A percentile compares a stretch with the other conserved stretches of the same genome.
Conservation (phyloP, 1,284 basidiomycete species). For the Polyporus tsugae region DNA sequence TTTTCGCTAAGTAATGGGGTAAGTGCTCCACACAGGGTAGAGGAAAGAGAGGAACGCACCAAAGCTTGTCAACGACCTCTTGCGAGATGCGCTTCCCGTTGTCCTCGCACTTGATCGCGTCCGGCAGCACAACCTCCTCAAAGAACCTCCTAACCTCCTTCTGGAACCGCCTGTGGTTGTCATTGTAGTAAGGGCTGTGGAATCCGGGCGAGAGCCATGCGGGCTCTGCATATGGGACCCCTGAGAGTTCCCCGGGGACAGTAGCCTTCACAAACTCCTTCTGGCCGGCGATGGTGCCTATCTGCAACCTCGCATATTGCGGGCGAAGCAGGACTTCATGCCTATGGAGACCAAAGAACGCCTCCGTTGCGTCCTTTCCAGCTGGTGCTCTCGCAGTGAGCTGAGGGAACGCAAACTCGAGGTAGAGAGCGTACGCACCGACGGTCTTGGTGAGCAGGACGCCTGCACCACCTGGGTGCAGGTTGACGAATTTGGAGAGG, state of each 20-base stretch:
- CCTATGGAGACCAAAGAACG: conserved; percentile 92
- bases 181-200: conserved; percentile 86
- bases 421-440: conserved; percentile 41
- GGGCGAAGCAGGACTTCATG: conserved; percentile 86
- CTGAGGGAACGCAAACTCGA: background rate
- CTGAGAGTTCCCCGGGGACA: conserved; percentile 71
- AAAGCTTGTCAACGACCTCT: conserved; percentile 76
- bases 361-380: conserved; percentile 86
- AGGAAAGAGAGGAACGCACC: conserved; percentile 50
- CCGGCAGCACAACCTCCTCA: conserved; percentile 67
- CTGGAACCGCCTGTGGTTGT: conserved; percentile 75
- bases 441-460: conserved; percentile 56
- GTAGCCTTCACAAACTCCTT: conserved; percentile 67
- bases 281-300: conserved; percentile 81
- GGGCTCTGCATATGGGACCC: conserved; percentile 91
- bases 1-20: conserved; percentile 53
- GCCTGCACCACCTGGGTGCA: conserved; percentile 74
- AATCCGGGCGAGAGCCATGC: conserved; percentile 88
- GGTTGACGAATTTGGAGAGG: conserved; percentile 63
- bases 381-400: conserved; percentile 44
- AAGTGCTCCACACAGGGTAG: background rate
- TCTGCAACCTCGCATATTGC: conserved; percentile 83
- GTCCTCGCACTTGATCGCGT: conserved; percentile 76
- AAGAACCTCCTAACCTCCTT: conserved; percentile 71
- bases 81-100: conserved; percentile 82